Evolutionary conservation across 1,284 basidiomycete species (phyloP).

Genomic region (Cryptococcus amylolentus): DNA sequence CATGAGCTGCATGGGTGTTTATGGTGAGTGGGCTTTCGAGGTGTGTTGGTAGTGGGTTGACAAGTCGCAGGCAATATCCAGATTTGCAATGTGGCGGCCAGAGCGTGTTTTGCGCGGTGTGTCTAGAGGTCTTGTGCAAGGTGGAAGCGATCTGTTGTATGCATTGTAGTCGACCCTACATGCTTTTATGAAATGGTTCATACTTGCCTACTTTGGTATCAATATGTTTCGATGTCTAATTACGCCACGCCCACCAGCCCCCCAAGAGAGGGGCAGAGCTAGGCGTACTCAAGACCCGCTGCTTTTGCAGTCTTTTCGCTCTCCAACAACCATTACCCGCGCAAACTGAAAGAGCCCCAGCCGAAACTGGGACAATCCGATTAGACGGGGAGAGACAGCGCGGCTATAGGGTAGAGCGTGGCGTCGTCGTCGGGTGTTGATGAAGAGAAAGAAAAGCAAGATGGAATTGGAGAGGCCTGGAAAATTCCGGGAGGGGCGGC

Average conservation of each 20-base stretch:
- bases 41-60: neutral
- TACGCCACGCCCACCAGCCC: slow-evolving; percentile 4
- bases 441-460: neutral
- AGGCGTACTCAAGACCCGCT: slow-evolving; percentile 7
- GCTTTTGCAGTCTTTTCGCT: neutral
- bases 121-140: neutral
- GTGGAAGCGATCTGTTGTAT: neutral
- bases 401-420: neutral
- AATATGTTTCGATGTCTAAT: slow-evolving; percentile 3
- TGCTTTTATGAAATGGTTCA: neutral
- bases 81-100: slow-evolving; percentile 14
- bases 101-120: slow-evolving; percentile 14
- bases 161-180: neutral
- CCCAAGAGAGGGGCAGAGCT: slow-evolving; percentile 1
- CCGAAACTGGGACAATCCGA: too few relatives aligned
- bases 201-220: neutral
- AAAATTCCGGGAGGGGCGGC: too few relatives aligned
- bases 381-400: slow-evolving; percentile 2
- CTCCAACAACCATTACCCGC: slow-evolving; percentile 1
- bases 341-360: too few relatives aligned
- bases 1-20: slow-evolving; percentile 31
- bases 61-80: slow-evolving; percentile 7
- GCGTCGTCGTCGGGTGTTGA: slow-evolving; percentile 6
- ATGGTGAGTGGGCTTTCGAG: slow-evolving; percentile 15
- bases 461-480: too few relatives aligned